These are phyloP conservation scores for Exophiala lecanii-corni DNA, from an alignment of 2,329 filamentous ascomycete species.

Conservation along the genomic window DNA sequence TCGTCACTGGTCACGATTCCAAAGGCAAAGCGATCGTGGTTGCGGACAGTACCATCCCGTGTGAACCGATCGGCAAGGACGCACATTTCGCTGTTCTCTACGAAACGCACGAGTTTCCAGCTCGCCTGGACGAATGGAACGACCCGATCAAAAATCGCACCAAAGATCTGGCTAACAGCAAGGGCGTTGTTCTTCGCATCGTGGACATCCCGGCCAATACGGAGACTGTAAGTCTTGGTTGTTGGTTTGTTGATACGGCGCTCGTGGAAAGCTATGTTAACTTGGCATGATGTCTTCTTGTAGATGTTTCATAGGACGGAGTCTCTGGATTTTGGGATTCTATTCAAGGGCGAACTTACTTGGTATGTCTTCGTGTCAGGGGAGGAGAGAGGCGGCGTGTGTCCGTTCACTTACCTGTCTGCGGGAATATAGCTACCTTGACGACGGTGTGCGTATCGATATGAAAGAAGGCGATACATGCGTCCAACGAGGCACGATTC, in stretches of 20 bases:
- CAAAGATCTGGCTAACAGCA: constrained; percentile 15
- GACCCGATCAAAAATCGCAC: constrained; percentile 18
- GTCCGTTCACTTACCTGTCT: too few relatives aligned
- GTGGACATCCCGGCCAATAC: constrained; percentile 22
- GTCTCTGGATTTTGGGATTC: constrained; percentile 28
- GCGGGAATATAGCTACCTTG: constrained; percentile 19
- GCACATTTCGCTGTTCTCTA: constrained; percentile 23
- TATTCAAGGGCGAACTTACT: constrained; percentile 26
- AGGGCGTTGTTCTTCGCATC: constrained; percentile 16
- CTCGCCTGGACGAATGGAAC: constrained; percentile 14
- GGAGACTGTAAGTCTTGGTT: background rate
- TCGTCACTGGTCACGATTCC: constrained; percentile 25
- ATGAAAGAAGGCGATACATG: constrained; percentile 1
- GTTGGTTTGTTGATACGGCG: background rate
- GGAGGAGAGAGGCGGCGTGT: too few relatives aligned
- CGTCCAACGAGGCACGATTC: constrained; percentile 9
- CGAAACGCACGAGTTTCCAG: constrained; percentile 18
- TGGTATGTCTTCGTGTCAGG: constrained; percentile 1
- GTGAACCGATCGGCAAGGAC: constrained; percentile 11
- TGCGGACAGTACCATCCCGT: constrained; percentile 22
- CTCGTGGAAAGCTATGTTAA: background rate
- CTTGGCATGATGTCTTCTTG: too few relatives aligned
- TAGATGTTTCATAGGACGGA: constrained; percentile 26
- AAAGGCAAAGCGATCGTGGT: constrained; percentile 25
- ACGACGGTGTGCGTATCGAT: constrained; percentile 24